phyloP scores from a whole-genome alignment of 2,329 filamentous ascomycete genomes.

The Rutstroemia sp. region DNA sequence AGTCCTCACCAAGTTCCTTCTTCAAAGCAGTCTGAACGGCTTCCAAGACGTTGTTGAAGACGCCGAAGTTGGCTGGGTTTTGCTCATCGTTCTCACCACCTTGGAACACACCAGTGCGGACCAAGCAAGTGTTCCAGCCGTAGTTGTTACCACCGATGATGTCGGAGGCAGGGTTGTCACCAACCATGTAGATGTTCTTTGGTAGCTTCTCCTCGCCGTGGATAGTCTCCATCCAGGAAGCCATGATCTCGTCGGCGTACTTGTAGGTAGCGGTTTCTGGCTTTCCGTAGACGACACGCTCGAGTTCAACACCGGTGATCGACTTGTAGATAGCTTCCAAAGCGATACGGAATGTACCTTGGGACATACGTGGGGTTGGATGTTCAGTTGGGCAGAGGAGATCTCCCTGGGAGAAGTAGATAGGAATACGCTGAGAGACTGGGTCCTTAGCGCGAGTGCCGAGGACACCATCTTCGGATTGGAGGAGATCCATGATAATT shows the following conservation, averaged over 20 bases:
- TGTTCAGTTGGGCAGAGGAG: conserved; percentile 58
- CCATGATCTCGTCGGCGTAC: conserved; percentile 67
- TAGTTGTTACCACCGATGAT: conserved; percentile 75
- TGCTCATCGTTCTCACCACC: conserved; percentile 68
- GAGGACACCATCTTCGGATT: conserved; percentile 59
- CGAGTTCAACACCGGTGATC: conserved; percentile 60
- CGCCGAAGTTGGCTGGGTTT: conserved; percentile 71
- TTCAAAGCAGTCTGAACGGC: conserved; percentile 60
- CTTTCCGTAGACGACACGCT: conserved; percentile 72
- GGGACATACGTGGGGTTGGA: conserved; percentile 61
- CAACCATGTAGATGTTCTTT: conserved; percentile 68
- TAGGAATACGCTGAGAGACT: conserved; percentile 58
- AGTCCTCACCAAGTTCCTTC: conserved; percentile 66
- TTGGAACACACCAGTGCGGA: conserved; percentile 58
- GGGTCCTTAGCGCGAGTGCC: conserved; percentile 60
- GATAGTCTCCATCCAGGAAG: conserved; percentile 67
- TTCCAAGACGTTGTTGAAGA: conserved; percentile 66
- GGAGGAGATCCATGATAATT: conserved; percentile 67
- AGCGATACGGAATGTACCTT: conserved; percentile 68
- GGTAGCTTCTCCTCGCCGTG: conserved; percentile 48
- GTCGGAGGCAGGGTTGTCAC: conserved; percentile 67
- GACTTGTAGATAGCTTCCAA: conserved; percentile 69
- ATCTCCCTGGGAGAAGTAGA: conserved; percentile 65
- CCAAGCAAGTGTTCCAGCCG: conserved; percentile 74
- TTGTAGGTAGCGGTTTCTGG: conserved; percentile 70